Base-by-base conservation (phyloP, 208 protist genomes). In the Strigomonas culicis region DNA sequence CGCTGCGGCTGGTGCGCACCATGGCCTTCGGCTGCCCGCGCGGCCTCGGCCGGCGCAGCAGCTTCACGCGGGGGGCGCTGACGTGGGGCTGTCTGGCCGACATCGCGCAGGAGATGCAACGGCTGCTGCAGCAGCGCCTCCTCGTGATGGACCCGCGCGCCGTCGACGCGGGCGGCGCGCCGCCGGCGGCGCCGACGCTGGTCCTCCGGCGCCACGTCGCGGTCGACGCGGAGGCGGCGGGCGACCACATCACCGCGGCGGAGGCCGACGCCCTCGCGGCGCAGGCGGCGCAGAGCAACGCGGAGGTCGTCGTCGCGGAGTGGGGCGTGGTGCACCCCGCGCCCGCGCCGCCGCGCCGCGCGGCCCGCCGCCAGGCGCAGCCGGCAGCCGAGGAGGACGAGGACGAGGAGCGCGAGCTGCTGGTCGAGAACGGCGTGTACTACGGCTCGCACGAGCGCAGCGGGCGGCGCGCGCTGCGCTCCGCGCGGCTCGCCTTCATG, bases 341-440 rank as follows among this genome's bases (percentile, higher is more conserved):
- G 30, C 13, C 36, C 21, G 21, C 19, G 19, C 50, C 19, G 19
- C 47, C 15, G 2, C 6, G 21, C 7, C 6, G 34, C 22, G 66
- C 28, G 21, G 31, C 58, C 53, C 61, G 52, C 41, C n/a, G 8
- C n/a, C 19, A 41, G 39, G 41, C 10, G 17, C 3, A 39, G 25
- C 50, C 39, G 32, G 28, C 55, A 43, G 24, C 32, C n/a, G 17
- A 63, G 53, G 24, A 17, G 24, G 41, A 36, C 1, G 27, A 59
- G 19, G 66, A 51, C 43, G 22, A 52, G 19, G 59, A 39, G 31
- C 31, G 31, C 17, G 61, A 55, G 13, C 68, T 82, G 1, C 52
- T 89, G 24, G 77, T 88, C 58, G 82, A 93, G 63, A 88, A 84
- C 64, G 86, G 86, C 11, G 68, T 90, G 46, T 77, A 76, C 47